phyloP scores from a whole-genome alignment of 2,329 filamentous ascomycete genomes.

The Tolypocladium sp. region DNA sequence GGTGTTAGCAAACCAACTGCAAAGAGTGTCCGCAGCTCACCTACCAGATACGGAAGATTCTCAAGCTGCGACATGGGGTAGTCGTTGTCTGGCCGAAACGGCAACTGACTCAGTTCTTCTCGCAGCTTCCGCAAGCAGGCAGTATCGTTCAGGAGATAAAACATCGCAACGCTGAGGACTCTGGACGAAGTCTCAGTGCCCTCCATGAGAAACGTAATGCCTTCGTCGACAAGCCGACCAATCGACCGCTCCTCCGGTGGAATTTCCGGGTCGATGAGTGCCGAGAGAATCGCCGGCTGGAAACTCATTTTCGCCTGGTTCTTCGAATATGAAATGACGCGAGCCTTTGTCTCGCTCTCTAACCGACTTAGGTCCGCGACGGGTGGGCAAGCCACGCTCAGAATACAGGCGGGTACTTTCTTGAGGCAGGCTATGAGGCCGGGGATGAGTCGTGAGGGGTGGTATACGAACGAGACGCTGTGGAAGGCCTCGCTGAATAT shows the following conservation, averaged over 20 bases:
- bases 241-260: neutral
- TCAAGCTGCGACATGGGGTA: constrained; percentile 7
- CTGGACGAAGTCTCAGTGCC: too few species aligned
- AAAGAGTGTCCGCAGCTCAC: neutral
- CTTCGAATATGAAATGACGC: neutral
- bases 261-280: neutral
- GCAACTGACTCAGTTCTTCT: constrained; percentile 4
- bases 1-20: neutral
- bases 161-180: neutral
- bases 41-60: constrained; percentile 3
- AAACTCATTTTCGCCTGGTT: neutral
- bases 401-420: neutral
- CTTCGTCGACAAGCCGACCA: constrained; percentile 5
- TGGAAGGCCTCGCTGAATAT: constrained; percentile 3
- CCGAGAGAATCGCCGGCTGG: neutral
- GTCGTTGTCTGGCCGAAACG: constrained; percentile 1
- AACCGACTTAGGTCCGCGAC: neutral
- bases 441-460: neutral
- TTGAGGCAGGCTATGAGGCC: neutral
- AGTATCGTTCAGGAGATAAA: constrained; percentile 5
- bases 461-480: neutral
- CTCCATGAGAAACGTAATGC: neutral
- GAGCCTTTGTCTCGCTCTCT: neutral
- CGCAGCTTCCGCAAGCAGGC: constrained; percentile 4
- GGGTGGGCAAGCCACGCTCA: neutral